Conservation (phyloP, 768 basidiomycete species). For the Termitomyces sp. region DNA sequence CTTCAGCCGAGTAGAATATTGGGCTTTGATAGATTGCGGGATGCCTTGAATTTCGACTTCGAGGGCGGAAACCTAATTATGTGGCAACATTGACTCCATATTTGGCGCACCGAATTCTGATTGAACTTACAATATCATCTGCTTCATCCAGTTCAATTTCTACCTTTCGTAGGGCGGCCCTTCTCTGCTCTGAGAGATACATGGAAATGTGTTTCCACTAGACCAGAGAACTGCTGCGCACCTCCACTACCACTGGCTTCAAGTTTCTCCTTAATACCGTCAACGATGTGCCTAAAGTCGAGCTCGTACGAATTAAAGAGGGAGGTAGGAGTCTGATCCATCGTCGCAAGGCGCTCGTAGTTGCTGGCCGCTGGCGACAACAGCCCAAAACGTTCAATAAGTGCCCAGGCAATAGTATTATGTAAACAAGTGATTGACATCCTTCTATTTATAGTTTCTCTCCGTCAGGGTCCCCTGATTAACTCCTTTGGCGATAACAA, state of each 20-base stretch:
- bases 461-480: no score
- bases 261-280: constrained; percentile 70
- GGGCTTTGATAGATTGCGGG: constrained; percentile 73
- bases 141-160: constrained; percentile 93
- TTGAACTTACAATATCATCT: constrained; percentile 76
- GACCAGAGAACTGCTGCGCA: constrained; percentile 1
- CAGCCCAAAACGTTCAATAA: no score
- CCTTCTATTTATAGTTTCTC: no score
- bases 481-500: no score
- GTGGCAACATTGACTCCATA: background rate
- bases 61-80: constrained; percentile 81
- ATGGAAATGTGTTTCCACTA: background rate
- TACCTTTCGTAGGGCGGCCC: constrained; percentile 73
- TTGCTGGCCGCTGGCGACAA: constrained; percentile 3
- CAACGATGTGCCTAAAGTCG: constrained; percentile 75
- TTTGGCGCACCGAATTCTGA: background rate
- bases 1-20: constrained; percentile 65
- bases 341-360: constrained; percentile 24
- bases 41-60: constrained; percentile 92
- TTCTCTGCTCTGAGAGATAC: constrained; percentile 65
- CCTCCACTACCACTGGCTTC: constrained; percentile 60
- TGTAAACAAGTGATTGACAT: no score
- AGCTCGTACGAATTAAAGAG: constrained; percentile 81
- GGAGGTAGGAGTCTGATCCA: constrained; percentile 70
- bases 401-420: no score